phyloP scores from a whole-genome alignment of 1,284 basidiomycete species.

The Gomphus bonarii region DNA sequence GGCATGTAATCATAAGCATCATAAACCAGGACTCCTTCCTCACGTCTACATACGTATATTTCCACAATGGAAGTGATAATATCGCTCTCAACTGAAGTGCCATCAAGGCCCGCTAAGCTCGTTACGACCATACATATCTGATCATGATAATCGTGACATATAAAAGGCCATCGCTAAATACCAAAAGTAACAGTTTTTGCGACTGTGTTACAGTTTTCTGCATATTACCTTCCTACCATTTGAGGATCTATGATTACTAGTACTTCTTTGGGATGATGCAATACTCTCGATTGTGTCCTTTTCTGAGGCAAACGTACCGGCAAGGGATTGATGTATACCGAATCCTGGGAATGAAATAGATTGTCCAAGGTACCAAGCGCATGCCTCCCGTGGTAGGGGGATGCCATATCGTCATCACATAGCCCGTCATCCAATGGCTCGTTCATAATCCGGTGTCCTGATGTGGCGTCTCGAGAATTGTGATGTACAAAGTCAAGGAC shows the following conservation, averaged over 20 bases:
- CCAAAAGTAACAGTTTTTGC: background rate
- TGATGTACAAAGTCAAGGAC: constrained; percentile 3
- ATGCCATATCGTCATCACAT: background rate
- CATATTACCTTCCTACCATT: background rate
- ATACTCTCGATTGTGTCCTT: background rate
- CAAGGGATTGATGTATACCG: background rate
- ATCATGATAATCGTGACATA: background rate
- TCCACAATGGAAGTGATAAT: no score
- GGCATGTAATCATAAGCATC: no score
- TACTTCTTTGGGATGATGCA: background rate
- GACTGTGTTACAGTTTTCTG: background rate
- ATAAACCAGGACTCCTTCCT: no score
- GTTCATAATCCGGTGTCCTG: background rate
- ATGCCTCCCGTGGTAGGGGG: no score
- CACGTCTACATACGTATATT: no score
- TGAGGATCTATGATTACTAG: background rate
- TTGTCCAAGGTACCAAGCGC: background rate
- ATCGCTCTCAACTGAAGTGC: no score
- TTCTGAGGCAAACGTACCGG: background rate
- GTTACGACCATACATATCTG: background rate
- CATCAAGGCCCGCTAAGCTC: no score
- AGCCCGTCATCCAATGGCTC: background rate
- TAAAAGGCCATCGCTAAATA: background rate
- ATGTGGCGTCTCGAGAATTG: background rate
- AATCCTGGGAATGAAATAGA: background rate